A percentile compares a stretch with the other conserved stretches of the same genome.
phyloP scores from a whole-genome alignment of 2,329 filamentous ascomycete species.

The Albifimbria verrucaria region DNA sequence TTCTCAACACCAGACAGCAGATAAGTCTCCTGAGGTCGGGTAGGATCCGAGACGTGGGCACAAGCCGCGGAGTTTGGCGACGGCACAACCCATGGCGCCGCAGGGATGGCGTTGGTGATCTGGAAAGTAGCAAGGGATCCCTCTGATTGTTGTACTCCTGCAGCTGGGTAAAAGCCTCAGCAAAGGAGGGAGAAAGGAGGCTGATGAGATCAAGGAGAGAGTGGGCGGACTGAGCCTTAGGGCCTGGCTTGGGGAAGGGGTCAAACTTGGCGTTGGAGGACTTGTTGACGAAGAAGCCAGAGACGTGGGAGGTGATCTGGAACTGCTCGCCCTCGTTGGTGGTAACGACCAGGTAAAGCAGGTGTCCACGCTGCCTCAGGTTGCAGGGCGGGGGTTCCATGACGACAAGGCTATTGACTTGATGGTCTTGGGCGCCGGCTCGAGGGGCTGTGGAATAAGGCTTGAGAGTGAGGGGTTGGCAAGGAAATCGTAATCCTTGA shows the following conservation, averaged over 20 bases:
- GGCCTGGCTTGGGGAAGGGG: slow-evolving; percentile 73
- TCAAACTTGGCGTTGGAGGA: slow-evolving; percentile 95
- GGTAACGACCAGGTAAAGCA: slow-evolving; percentile 84
- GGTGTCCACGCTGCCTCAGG: slow-evolving; percentile 84
- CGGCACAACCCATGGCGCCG: slow-evolving; percentile 88
- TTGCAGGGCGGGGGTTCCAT: slow-evolving; percentile 97
- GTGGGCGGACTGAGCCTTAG: slow-evolving; percentile 77
- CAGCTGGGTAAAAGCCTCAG: slow-evolving; percentile 69
- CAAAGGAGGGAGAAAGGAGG: slow-evolving; percentile 80
- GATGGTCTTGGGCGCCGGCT: slow-evolving; percentile 79
- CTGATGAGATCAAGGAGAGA: slow-evolving; percentile 80
- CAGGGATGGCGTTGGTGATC: slow-evolving; percentile 89
- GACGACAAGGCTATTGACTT: slow-evolving; percentile 85
- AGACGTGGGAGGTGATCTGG: slow-evolving; percentile 89
- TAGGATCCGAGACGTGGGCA: slow-evolving; percentile 77
- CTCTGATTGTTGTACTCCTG: slow-evolving; percentile 82
- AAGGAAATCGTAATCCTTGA: slow-evolving; percentile 75
- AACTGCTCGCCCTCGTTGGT: slow-evolving; percentile 94
- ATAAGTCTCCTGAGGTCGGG: slow-evolving; percentile 89
- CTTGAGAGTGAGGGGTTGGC: slow-evolving; percentile 64
- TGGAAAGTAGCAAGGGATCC: slow-evolving; percentile 93
- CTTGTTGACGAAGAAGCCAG: slow-evolving; percentile 96
- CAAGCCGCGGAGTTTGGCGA: slow-evolving; percentile 60
- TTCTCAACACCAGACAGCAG: slow-evolving; percentile 88
- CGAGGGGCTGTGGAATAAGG: slow-evolving; percentile 65